Conservation (phyloP, 2,329 filamentous ascomycete species). For the Sporothrix curviconia region DNA sequence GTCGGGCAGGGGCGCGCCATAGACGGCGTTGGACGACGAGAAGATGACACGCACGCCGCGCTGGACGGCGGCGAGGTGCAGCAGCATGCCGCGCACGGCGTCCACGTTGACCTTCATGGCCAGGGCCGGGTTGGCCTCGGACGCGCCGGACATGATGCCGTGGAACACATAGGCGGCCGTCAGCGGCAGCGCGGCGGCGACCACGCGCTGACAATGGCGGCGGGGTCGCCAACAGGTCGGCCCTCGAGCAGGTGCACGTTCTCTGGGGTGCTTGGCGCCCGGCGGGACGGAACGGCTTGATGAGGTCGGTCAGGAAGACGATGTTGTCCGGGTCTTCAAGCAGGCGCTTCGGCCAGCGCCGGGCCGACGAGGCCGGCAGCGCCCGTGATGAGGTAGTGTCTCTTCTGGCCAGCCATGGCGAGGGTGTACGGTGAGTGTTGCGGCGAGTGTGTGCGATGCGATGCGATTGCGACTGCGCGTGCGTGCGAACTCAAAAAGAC, state of each 20-base stretch:
- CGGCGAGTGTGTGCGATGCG: background rate
- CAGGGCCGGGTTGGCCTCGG: slow-evolving; percentile 54
- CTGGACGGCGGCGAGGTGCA: slow-evolving; percentile 39
- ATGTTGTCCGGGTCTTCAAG: slow-evolving; percentile 34
- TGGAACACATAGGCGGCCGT: slow-evolving; percentile 56
- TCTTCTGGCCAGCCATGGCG: slow-evolving; percentile 12
- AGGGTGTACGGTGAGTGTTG: background rate
- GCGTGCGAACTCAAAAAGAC: no score
- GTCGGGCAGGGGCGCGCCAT: slow-evolving; percentile 49
- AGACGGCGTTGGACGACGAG: slow-evolving; percentile 57
- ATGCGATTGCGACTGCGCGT: no score
- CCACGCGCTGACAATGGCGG: slow-evolving; percentile 34
- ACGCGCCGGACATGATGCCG: slow-evolving; percentile 60
- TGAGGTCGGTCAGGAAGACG: slow-evolving; percentile 47
- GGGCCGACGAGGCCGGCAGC: slow-evolving; percentile 31
- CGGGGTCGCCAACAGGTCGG: slow-evolving; percentile 39
- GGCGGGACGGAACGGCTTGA: slow-evolving; percentile 44
- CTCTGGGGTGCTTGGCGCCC: slow-evolving; percentile 39
- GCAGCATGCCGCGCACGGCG: slow-evolving; percentile 46
- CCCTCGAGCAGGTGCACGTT: slow-evolving; percentile 44
- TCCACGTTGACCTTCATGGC: slow-evolving; percentile 56
- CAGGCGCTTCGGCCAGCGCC: slow-evolving; percentile 33
- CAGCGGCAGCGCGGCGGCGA: slow-evolving; percentile 39
- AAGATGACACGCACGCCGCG: slow-evolving; percentile 54
- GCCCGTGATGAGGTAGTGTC: slow-evolving; percentile 30